A percentile compares a stretch with the other conserved stretches of the same genome.
Conservation (phyloP, 2,329 filamentous ascomycete genomes). For the Onygena corvina region DNA sequence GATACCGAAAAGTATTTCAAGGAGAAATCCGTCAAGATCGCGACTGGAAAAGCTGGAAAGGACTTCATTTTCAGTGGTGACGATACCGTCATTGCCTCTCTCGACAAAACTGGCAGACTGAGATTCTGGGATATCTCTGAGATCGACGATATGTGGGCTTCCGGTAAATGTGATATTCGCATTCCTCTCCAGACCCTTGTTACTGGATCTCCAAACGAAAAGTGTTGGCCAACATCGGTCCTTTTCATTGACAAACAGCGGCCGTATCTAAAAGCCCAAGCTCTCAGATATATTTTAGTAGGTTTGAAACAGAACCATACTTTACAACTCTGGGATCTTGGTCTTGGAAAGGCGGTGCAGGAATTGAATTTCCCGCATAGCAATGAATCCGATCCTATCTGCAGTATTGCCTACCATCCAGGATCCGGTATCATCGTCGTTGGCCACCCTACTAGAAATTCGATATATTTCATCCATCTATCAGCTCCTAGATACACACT, state of each 20-base stretch:
- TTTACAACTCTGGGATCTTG: slow-evolving; percentile 95
- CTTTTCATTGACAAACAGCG: slow-evolving; percentile 92
- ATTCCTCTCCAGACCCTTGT: slow-evolving; percentile 76
- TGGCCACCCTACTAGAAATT: slow-evolving; percentile 92
- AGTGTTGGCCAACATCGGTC: slow-evolving; percentile 93
- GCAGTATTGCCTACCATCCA: slow-evolving; percentile 90
- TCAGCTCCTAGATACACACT: slow-evolving; percentile 89
- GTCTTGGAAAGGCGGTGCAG: slow-evolving; percentile 86
- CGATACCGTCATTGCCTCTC: slow-evolving; percentile 81
- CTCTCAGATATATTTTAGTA: slow-evolving; percentile 87
- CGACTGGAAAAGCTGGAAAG: slow-evolving; percentile 94
- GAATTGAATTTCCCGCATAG: slow-evolving; percentile 93
- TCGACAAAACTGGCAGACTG: slow-evolving; percentile 91
- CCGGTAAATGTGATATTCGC: slow-evolving; percentile 56
- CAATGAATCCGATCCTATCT: slow-evolving; percentile 94
- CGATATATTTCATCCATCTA: slow-evolving; percentile 90
- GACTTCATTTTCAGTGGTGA: slow-evolving; percentile 98
- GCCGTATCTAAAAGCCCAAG: slow-evolving; percentile 78
- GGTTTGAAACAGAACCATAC: slow-evolving; percentile 99
- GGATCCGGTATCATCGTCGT: slow-evolving; percentile 86
- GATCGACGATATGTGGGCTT: slow-evolving; percentile 45
- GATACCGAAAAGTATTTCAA: slow-evolving; percentile 79
- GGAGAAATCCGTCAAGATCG: slow-evolving; percentile 82
- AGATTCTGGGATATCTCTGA: slow-evolving; percentile 97
- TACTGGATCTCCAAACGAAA: slow-evolving; percentile 76